Conservation (phyloP, 345 rosid genomes). For the Arabidopsis arenosa region DNA sequence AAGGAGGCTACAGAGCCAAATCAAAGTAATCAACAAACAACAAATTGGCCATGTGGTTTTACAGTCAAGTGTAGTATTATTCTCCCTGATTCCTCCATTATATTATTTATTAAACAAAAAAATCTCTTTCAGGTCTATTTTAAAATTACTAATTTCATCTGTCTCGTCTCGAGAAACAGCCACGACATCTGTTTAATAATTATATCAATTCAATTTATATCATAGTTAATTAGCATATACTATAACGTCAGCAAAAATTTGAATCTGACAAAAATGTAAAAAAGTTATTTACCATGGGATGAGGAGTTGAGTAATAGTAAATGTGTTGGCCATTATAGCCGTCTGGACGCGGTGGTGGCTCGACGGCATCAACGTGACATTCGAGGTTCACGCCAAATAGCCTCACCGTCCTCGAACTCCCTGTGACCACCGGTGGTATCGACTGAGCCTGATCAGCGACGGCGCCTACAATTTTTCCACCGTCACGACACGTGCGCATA, state of each 20-base stretch:
- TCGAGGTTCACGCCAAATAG: constrained; percentile 92
- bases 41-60: constrained; percentile 43
- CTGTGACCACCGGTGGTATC: constrained; percentile 42
- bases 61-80: constrained; percentile 39
- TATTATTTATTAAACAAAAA: constrained; percentile 16
- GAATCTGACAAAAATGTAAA: not conserved
- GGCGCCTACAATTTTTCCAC: constrained; percentile 44
- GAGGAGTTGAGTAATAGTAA: constrained; percentile 45
- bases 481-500: constrained; percentile 40
- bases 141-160: constrained; percentile 32
- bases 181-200: constrained; percentile 31
- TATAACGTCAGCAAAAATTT: constrained; percentile 30
- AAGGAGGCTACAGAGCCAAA: constrained; percentile 3
- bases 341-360: constrained; percentile 40
- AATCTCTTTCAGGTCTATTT: constrained; percentile 16
- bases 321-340: constrained; percentile 38
- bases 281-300: constrained; percentile 31
- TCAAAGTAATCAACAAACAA: constrained; percentile 13
- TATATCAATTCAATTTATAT: not conserved
- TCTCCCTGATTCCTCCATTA: constrained; percentile 33
- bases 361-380: constrained; percentile 55
- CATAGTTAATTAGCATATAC: constrained; percentile 10
- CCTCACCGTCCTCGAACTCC: constrained; percentile 72
- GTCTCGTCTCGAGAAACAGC: constrained; percentile 49
- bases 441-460: constrained; percentile 30